phyloP scores from a whole-genome alignment of 257 asterid species.

The Solanum paucissectum region DNA sequence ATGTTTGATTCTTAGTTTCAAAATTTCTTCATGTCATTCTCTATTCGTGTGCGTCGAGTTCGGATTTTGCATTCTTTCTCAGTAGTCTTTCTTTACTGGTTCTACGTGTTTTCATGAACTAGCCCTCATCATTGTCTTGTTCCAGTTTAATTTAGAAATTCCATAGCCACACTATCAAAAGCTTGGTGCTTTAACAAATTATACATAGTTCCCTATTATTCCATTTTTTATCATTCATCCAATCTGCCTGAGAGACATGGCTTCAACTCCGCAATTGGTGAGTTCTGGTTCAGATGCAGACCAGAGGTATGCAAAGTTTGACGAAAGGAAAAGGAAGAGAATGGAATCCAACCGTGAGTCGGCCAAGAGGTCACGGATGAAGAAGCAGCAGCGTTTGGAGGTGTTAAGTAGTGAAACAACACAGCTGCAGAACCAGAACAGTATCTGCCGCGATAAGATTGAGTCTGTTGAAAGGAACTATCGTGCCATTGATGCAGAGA shows the following conservation, averaged over 20 bases:
- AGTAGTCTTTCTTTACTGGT: constrained; percentile 85
- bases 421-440: constrained; percentile 38
- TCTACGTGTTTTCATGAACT: constrained; percentile 70
- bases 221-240: background rate
- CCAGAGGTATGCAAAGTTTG: constrained; percentile 18
- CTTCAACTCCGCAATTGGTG: constrained; percentile 24
- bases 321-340: constrained; percentile 67
- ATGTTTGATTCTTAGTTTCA: background rate
- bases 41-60: constrained; percentile 39
- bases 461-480: constrained; percentile 30
- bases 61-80: constrained; percentile 83
- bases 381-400: constrained; percentile 56
- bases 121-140: background rate
- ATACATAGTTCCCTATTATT: background rate
- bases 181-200: background rate
- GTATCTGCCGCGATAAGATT: constrained; percentile 32
- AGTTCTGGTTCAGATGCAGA: constrained; percentile 37
- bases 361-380: constrained; percentile 68
- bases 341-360: constrained; percentile 83
- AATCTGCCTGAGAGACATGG: constrained; percentile 7
- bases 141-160: background rate
- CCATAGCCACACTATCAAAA: background rate
- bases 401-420: constrained; percentile 37
- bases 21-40: constrained; percentile 21
- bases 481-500: constrained; percentile 26